phyloP scores from a whole-genome alignment of 768 basidiomycete species.

The Lactarius akahatsu region DNA sequence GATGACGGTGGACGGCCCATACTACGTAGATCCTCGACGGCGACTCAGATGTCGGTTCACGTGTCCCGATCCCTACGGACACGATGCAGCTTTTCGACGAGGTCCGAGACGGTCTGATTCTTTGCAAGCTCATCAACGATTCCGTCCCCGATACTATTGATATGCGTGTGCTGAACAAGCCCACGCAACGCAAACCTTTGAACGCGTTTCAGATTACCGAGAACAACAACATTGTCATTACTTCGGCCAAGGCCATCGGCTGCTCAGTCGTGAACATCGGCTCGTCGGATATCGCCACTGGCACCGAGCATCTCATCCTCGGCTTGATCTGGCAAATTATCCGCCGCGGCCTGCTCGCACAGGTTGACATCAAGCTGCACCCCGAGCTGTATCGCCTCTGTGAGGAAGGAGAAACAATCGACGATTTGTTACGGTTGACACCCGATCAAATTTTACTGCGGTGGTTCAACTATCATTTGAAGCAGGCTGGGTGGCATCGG shows the following conservation, averaged over 20 bases:
- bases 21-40: conserved; percentile 82
- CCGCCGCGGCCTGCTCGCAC: conserved; percentile 84
- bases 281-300: conserved; percentile 86
- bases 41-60: conserved; percentile 77
- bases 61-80: conserved; percentile 90
- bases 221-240: conserved; percentile 99
- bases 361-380: conserved; percentile 98
- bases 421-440: conserved; percentile 89
- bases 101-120: conserved; percentile 90
- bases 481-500: conserved; percentile 88
- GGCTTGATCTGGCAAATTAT: conserved; percentile 99
- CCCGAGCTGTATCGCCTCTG: conserved; percentile 95
- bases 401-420: conserved; percentile 96
- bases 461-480: conserved; percentile 99
- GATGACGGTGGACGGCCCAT: conserved; percentile 21
- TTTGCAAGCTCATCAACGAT: conserved; percentile 99
- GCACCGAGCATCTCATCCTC: conserved; percentile 93
- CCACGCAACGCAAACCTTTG: conserved; percentile 72
- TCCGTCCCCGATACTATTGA: conserved; percentile 99
- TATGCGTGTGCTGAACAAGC: conserved; percentile 94
- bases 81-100: conserved; percentile 99
- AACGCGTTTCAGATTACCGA: conserved; percentile 99
- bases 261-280: conserved; percentile 99
- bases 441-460: conserved; percentile 97
- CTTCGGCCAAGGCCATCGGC: conserved; percentile 96